These are phyloP conservation scores for Sicyos baderoa DNA, from an alignment of 306 rosid genomes.

Conservation along the genomic window DNA sequence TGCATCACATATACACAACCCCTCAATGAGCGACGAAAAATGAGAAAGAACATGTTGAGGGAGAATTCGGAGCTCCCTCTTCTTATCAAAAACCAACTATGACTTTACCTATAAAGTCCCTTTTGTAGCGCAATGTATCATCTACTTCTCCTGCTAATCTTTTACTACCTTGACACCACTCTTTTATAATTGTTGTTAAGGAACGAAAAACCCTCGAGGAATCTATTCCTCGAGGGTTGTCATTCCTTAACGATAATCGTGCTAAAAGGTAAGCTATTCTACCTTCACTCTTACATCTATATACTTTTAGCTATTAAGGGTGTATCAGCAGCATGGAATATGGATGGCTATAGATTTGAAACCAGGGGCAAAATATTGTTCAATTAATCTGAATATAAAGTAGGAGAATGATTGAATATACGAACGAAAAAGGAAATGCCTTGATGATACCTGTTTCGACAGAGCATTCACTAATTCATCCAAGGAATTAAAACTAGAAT, in stretches of 20 bases:
- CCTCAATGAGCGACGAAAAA: background rate
- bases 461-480: constrained; percentile 42
- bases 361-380: background rate
- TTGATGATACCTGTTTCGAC: constrained; percentile 39
- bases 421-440: background rate
- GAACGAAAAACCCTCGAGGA: too few species aligned
- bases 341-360: background rate
- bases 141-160: background rate
- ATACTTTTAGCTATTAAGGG: background rate
- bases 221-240: too few species aligned
- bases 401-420: background rate
- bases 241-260: too few species aligned
- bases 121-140: background rate
- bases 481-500: constrained; percentile 29
- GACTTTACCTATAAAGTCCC: background rate
- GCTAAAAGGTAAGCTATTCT: background rate
- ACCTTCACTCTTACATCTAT: background rate
- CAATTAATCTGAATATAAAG: background rate
- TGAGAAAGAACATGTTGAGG: too few species aligned
- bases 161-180: too few species aligned
- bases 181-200: too few species aligned
- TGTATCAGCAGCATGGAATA: background rate
- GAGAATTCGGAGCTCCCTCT: background rate
- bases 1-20: constrained; percentile 29
- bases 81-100: background rate